Evolutionary conservation across 2,329 filamentous ascomycete genomes (phyloP).

Genomic region (Aurifilum marmelostoma): DNA sequence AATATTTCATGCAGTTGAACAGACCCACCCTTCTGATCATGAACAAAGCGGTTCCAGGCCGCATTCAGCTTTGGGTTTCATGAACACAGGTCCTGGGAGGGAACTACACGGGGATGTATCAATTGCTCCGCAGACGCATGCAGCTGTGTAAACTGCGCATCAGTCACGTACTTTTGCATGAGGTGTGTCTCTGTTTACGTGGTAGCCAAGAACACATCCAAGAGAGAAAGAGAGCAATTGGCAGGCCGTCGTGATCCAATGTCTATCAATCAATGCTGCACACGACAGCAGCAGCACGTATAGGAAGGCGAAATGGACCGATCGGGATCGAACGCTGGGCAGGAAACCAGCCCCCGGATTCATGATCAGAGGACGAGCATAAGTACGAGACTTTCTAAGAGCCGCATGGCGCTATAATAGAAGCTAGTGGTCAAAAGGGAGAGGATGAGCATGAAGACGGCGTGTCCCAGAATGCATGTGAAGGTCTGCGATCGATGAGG

Average conservation of each 20-base stretch:
- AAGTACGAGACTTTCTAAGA: constrained; percentile 1
- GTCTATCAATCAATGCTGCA: not conserved
- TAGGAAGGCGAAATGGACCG: not conserved
- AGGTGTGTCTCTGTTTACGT: not conserved
- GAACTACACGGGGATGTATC: not conserved
- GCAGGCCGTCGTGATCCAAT: not conserved
- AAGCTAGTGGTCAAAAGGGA: constrained; percentile 2
- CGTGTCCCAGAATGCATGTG: not conserved
- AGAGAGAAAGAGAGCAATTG: not conserved
- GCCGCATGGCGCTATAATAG: not conserved
- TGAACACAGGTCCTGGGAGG: not conserved
- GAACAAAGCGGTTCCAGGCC: not conserved
- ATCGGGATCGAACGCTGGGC: constrained; percentile 1
- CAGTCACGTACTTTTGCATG: not conserved
- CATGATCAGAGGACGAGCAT: not conserved
- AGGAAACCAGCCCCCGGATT: not conserved
- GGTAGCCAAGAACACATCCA: not conserved
- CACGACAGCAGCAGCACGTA: not conserved
- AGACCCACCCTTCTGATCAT: not conserved
- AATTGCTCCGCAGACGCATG: not conserved
- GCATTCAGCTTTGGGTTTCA: not conserved
- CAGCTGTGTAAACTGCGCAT: not conserved
- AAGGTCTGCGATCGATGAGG: not conserved
- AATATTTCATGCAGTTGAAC: not conserved
- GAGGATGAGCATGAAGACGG: not conserved